phyloP scores from a whole-genome alignment of 148 eudicot genomes.

The Rhododendron ferrugineum region DNA sequence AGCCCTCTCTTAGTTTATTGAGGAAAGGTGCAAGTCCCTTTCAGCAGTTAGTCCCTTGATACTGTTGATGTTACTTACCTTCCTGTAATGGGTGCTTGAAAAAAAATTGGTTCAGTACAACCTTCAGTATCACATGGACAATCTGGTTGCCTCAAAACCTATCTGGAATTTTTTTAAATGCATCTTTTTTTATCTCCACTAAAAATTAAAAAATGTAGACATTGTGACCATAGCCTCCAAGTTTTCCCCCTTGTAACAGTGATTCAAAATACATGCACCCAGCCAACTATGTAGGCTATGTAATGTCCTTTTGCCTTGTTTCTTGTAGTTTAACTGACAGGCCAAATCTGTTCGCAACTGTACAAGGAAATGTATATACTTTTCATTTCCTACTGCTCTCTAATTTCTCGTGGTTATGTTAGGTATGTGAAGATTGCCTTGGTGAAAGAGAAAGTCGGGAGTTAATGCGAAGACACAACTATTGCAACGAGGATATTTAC shows the following conservation, averaged over 20 bases:
- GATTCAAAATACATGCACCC: neutral
- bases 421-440: slow-evolving; percentile 92
- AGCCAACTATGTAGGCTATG: neutral
- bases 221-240: neutral
- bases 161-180: neutral
- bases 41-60: neutral
- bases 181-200: neutral
- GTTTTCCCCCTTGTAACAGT: neutral
- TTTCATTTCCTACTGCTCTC: neutral
- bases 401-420: slow-evolving; percentile 4
- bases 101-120: neutral
- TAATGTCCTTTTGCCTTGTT: slow-evolving; percentile 2
- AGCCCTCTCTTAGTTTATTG: neutral
- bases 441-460: slow-evolving; percentile 93
- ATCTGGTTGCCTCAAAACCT: neutral
- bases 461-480: slow-evolving; percentile 76
- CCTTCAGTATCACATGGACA: neutral
- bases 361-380: neutral
- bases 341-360: neutral
- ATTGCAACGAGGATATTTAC: slow-evolving; percentile 79
- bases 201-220: neutral
- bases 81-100: slow-evolving; percentile 1
- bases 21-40: neutral
- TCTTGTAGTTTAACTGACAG: neutral
- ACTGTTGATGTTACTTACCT: neutral